Base-by-base conservation (phyloP, 1,284 basidiomycete species). In the Chondrostereum purpureum region DNA sequence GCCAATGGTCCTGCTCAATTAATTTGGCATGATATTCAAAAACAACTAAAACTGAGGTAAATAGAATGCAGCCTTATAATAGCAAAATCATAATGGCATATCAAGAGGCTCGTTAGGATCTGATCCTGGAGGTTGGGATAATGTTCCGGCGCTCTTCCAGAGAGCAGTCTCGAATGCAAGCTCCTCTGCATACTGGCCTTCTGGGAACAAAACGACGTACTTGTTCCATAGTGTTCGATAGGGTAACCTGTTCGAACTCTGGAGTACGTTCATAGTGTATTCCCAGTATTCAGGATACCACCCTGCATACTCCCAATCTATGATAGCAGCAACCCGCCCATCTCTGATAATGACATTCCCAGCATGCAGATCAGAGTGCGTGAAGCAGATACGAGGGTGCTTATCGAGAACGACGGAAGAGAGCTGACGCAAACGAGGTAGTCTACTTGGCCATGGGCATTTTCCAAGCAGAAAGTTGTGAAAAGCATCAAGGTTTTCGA, bases 231-330 rank as follows among this genome's bases (percentile, higher is more conserved):
- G n/a, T 8, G n/a, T 31, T 8, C n/a, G 8, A 8, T 8, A n/a
- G 8, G 27, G 27, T 31, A 8, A 8, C 8, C 27, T 8, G 8
- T 31, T n/a, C 8, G n/a, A 31, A n/a, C n/a, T 31, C 27, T 31
- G 27, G 8, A 8, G 8, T n/a, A 8, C 8, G 8, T 8, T 8
- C 27, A 31, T 31, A 8, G 35, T 34, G 21, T 34, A 43, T 46
- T 56, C 56, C 56, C 56, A 56, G 36, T 58, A 56, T 27, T 55
- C 54, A 11, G 55, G 56, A 22, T 49, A 52, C 52, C 55, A 58
- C 13, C 55, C 56, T 13, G 54, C 42, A 16, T 33, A 42, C 21
- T 56, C 55, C 56, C 56, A 58, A 39, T 55, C 56, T 20, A 58
- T 38, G 33, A 58, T 48, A 4, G 45, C 53, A 0, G 45, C 42